These are phyloP conservation scores for Rhododendron williamsianum DNA, from an alignment of 148 eudicot species.

Conservation along the genomic window DNA sequence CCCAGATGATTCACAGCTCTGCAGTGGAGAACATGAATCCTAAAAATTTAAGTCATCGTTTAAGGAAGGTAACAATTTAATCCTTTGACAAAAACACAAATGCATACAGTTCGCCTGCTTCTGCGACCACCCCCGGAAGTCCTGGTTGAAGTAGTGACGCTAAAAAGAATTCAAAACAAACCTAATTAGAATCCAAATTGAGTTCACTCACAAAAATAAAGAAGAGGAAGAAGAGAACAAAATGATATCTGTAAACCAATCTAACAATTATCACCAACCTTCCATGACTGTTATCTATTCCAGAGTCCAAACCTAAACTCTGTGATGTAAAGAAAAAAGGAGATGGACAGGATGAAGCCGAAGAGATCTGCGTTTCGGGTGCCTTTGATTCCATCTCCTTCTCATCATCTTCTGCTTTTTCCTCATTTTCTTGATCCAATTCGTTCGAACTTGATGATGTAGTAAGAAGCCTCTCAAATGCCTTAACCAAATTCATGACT, in stretches of 20 bases:
- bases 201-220: not conserved
- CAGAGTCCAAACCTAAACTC: constrained; percentile 56
- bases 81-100: not conserved
- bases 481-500: constrained; percentile 73
- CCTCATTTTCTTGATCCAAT: constrained; percentile 29
- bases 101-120: constrained; percentile 66
- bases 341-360: constrained; percentile 59
- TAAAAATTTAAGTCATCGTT: not conserved
- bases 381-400: constrained; percentile 43
- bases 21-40: constrained; percentile 11
- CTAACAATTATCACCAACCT: constrained; percentile 39
- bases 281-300: constrained; percentile 52
- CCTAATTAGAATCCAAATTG: constrained; percentile 17
- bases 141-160: constrained; percentile 46
- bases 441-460: constrained; percentile 35
- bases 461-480: constrained; percentile 64
- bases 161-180: constrained; percentile 14
- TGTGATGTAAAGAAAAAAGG: constrained; percentile 58
- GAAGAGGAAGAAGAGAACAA: not conserved
- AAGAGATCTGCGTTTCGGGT: constrained; percentile 41
- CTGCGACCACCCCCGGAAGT: constrained; percentile 50
- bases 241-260: not conserved
- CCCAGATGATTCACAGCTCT: constrained; percentile 64
- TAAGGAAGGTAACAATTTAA: not conserved
- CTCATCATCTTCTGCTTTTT: constrained; percentile 29